Conservation (phyloP, 2,329 filamentous ascomycete species). For the Ophiocordyceps unilateralis region DNA sequence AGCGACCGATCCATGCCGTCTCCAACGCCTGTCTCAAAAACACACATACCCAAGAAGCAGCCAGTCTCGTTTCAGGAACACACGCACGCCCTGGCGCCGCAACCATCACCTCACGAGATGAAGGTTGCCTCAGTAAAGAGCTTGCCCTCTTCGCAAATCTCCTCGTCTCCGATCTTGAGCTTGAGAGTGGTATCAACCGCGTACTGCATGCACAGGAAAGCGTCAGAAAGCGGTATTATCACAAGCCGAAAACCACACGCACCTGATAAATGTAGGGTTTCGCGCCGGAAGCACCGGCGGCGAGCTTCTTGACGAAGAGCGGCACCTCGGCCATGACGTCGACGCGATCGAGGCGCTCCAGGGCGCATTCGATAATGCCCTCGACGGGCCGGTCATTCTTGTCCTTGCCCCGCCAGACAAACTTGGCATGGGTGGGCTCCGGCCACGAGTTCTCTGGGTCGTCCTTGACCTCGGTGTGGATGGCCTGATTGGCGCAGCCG, state of each 20-base stretch:
- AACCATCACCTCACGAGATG: conserved; percentile 42
- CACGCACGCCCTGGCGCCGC: too few relatives aligned
- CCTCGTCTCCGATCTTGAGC: conserved; percentile 68
- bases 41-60: conserved; percentile 6
- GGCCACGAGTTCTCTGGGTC: conserved; percentile 79
- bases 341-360: conserved; percentile 59
- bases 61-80: neutral
- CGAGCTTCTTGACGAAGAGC: conserved; percentile 86
- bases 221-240: neutral
- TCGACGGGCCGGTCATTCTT: conserved; percentile 59
- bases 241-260: conserved; percentile 11
- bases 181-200: conserved; percentile 55
- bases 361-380: conserved; percentile 49
- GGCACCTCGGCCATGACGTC: conserved; percentile 97
- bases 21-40: conserved; percentile 8
- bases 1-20: conserved; percentile 10
- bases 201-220: conserved; percentile 37
- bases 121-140: conserved; percentile 92
- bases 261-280: conserved; percentile 98
- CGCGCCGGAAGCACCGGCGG: conserved; percentile 73
- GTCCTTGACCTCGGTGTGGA: conserved; percentile 50
- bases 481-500: conserved; percentile 44
- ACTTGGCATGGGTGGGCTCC: conserved; percentile 60
- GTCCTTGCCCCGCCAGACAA: conserved; percentile 60
- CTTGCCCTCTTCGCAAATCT: conserved; percentile 58